Conservation (phyloP, 192 early-diverging fungal genomes). For the Phlyctochytrium bullatum region DNA sequence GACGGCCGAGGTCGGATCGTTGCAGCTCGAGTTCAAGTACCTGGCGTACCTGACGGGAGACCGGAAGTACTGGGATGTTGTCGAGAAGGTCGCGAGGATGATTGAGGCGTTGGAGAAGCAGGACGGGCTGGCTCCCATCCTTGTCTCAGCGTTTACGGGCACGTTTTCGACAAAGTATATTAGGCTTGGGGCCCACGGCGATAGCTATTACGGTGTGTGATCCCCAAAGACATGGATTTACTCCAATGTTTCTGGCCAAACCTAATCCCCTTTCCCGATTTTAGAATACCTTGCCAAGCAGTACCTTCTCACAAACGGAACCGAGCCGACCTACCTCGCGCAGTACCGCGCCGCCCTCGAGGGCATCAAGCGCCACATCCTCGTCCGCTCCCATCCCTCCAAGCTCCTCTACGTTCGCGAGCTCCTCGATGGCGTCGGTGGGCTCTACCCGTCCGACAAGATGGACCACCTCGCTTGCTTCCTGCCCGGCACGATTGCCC, state of each 20-base stretch:
- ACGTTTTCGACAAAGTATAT: slow-evolving; percentile 58
- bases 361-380: slow-evolving; percentile 65
- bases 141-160: slow-evolving; percentile 58
- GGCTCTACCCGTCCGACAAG: too few relatives aligned
- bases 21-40: slow-evolving; percentile 81
- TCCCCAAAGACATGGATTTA: too few relatives aligned
- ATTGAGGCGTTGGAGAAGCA: not conserved
- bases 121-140: slow-evolving; percentile 78
- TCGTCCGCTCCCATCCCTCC: slow-evolving; percentile 56
- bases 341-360: slow-evolving; percentile 60
- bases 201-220: slow-evolving; percentile 88
- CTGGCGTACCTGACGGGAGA: slow-evolving; percentile 70
- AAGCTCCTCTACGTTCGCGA: slow-evolving; percentile 67
- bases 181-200: slow-evolving; percentile 75
- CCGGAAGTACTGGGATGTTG: slow-evolving; percentile 66
- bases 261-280: not conserved
- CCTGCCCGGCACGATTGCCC: slow-evolving; percentile 74
- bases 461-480: slow-evolving; percentile 96
- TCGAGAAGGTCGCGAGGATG: slow-evolving; percentile 49
- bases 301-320: slow-evolving; percentile 68
- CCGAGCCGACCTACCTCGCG: slow-evolving; percentile 60
- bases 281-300: slow-evolving; percentile 88
- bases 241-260: not conserved
- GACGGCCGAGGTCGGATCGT: slow-evolving; percentile 53
- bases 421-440: too few relatives aligned